Evolutionary conservation across 257 asterid genomes (phyloP), one percentile per base, ranked within the genome.

Genomic region (Rhazya stricta): DNA sequence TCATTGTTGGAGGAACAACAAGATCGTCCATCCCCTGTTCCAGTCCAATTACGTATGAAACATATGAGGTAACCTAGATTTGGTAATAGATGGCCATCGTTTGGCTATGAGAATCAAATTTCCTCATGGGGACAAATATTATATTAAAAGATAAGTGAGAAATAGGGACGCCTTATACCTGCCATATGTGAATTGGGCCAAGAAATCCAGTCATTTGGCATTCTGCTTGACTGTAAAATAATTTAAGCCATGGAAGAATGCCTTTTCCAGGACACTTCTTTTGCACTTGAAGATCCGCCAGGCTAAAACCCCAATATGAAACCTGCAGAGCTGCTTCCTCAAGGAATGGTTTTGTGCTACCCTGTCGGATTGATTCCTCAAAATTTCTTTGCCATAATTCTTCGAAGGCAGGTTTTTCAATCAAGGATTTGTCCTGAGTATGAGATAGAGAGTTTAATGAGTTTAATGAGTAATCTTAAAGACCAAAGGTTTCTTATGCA

Each of bases 131-230:
- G 67, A 60, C 29, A 36, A 36, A 36, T 9, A 18, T 16, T 63
- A 36, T 13, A 65, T 3, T 21, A 11, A 37, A 18, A 63, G 3
- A 18, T 4, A 7, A 36, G 7, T 15, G 51, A 48, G 37, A 42
- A 27, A 16, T 7, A 32, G 76, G 34, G 48, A 10, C 45, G 8
- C 3, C 7, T 43, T 82, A 3, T 43, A 90, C 98, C 97, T 94
- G 98, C 97, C 97, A 94, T 83, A 91, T 81, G 84, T 94, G 98
- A 43, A 94, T 83, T n/a, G 94, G 94, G 76, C 98, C 97, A 4
- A 83, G 94, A 86, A 84, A 94, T 76, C 98, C 98, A 23, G 91
- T 88, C 77, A 88, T 73, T 65, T 84, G 82, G 57, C 97, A 90
- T 73, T 89, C 88, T 6, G 89, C 89, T 75, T 83, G 85, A 43